These are phyloP conservation scores for Solanum dulcamara DNA, from an alignment of 257 asterid genomes.

Conservation along the genomic window DNA sequence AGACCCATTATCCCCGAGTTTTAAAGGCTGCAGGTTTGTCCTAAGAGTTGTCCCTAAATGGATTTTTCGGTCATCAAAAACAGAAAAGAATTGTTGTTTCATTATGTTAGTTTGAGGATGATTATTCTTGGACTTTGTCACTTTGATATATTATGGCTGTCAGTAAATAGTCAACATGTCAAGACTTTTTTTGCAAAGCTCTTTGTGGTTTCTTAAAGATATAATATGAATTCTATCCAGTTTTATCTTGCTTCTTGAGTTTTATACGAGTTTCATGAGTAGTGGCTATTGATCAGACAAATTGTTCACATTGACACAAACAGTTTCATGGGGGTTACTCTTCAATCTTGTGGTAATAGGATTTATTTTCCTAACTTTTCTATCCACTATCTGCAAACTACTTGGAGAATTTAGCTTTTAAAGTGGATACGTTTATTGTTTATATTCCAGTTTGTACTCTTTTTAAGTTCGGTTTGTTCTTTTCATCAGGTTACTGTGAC, in stretches of 20 bases:
- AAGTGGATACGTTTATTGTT: not conserved
- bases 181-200: not conserved
- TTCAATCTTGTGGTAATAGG: not conserved
- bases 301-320: not conserved
- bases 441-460: not conserved
- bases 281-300: not conserved
- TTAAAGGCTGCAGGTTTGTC: not conserved
- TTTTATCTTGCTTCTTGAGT: not conserved
- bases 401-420: not conserved
- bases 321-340: not conserved
- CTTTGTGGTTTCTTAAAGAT: not conserved
- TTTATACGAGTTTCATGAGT: not conserved
- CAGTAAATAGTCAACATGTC: not conserved
- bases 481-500: conserved; percentile 67
- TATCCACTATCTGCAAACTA: not conserved
- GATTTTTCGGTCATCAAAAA: not conserved
- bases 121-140: not conserved
- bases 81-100: not conserved
- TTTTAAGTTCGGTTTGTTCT: not conserved
- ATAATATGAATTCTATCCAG: not conserved
- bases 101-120: not conserved
- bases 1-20: not conserved
- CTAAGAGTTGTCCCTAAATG: not conserved
- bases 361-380: not conserved
- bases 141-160: not conserved